These are phyloP conservation scores for Herpetomonas samuelpessoai DNA, from an alignment of 208 protist genomes.

Conservation along the genomic window DNA sequence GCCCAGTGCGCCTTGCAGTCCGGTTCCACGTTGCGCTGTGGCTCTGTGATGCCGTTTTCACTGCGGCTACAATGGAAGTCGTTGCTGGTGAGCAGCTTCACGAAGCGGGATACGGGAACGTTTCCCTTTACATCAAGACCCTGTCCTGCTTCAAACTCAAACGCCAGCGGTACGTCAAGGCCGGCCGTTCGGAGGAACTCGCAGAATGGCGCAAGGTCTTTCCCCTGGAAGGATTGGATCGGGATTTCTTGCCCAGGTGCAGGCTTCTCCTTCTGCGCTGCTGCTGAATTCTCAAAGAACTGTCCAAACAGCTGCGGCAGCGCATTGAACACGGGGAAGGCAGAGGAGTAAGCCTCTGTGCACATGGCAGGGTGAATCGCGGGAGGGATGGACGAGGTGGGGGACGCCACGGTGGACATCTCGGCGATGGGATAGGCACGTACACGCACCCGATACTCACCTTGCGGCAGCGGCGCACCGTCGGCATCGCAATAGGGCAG, in stretches of 20 bases:
- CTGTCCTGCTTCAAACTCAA: slow-evolving; percentile 80
- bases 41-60: slow-evolving; percentile 50
- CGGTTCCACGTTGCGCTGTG: slow-evolving; percentile 46
- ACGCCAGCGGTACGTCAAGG: slow-evolving; percentile 66
- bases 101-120: slow-evolving; percentile 45
- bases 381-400: slow-evolving; percentile 17
- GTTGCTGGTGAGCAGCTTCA: slow-evolving; percentile 32
- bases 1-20: slow-evolving; percentile 60
- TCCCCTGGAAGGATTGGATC: slow-evolving; percentile 23
- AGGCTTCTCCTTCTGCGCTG: neutral
- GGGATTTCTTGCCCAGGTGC: slow-evolving; percentile 9
- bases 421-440: slow-evolving; percentile 50
- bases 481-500: slow-evolving; percentile 57
- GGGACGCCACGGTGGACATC: slow-evolving; percentile 5
- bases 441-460: slow-evolving; percentile 76
- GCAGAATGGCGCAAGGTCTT: slow-evolving; percentile 65
- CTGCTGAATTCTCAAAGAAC: slow-evolving; percentile 29
- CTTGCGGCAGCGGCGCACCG: slow-evolving; percentile 42
- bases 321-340: slow-evolving; percentile 69
- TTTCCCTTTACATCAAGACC: slow-evolving; percentile 50
- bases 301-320: slow-evolving; percentile 64
- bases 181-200: slow-evolving; percentile 65
- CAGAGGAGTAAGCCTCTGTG: slow-evolving; percentile 47
- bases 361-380: slow-evolving; percentile 31
- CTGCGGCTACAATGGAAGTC: slow-evolving; percentile 45